Percentiles rank a stretch among this genome's conserved stretches.
Conservation (phyloP, 108 stramenopile genomes). For the Cyclostephanos tholiformis region DNA sequence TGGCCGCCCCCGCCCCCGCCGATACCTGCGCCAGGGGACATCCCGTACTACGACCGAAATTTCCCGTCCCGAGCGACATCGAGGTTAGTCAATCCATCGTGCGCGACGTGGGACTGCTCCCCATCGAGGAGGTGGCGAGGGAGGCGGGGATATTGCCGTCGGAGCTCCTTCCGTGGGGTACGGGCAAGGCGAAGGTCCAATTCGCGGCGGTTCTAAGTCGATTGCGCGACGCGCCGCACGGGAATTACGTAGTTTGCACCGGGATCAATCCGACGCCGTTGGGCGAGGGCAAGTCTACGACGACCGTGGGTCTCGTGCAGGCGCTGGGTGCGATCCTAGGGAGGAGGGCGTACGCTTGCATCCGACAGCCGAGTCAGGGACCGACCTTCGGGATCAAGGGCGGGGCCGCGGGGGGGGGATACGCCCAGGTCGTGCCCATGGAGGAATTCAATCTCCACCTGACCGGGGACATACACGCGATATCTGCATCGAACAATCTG, state of each 20-base stretch:
- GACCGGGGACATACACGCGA: constrained; percentile 97
- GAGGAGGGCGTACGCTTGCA: constrained; percentile 80
- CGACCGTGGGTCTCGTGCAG: constrained; percentile 88
- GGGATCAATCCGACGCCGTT: constrained; percentile 99
- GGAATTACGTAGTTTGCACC: constrained; percentile 97
- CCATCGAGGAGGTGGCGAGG: constrained; percentile 68
- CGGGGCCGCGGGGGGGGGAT: constrained; percentile 97
- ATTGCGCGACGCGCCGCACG: constrained; percentile 62
- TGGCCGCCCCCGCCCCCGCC: no score
- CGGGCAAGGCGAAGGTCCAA: constrained; percentile 93
- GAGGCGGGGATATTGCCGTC: constrained; percentile 77
- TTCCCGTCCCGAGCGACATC: constrained; percentile 86
- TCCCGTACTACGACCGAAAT: constrained; percentile 64
- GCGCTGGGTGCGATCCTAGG: constrained; percentile 90
- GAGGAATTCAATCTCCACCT: constrained; percentile 99
- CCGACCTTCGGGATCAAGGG: constrained; percentile 99
- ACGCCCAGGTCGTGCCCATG: constrained; percentile 95
- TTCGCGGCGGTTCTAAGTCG: constrained; percentile 64
- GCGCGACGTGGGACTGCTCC: constrained; percentile 77
- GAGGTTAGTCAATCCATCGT: constrained; percentile 83
- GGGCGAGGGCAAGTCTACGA: constrained; percentile 98
- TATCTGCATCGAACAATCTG: constrained; percentile 88
- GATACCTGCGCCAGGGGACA: constrained; percentile 51
- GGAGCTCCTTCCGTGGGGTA: constrained; percentile 96
- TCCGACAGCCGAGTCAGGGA: constrained; percentile 94